Conservation (phyloP, 164 flowering plant genomes). For the Tetracentron sinense region DNA sequence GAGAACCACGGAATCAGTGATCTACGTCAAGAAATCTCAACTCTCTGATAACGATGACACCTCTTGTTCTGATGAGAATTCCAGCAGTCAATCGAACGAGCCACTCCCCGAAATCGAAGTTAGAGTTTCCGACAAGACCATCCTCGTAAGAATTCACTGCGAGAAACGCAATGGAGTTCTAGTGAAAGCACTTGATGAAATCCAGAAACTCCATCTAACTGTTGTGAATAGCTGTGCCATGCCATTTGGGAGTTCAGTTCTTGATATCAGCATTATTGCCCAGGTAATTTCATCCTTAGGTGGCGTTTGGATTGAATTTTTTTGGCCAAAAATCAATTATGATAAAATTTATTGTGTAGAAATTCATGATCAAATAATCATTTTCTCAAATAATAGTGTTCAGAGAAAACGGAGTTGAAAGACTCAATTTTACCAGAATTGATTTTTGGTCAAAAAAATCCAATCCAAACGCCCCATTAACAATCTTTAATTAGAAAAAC, state of each 20-base stretch:
- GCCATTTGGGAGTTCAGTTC: slow-evolving; percentile 55
- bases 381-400: no score
- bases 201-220: slow-evolving; percentile 61
- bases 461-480: no score
- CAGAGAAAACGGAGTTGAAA: no score
- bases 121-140: slow-evolving; percentile 57
- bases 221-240: slow-evolving; percentile 52
- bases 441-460: not conserved
- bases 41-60: no score
- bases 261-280: slow-evolving; percentile 69
- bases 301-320: no score
- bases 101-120: slow-evolving; percentile 94
- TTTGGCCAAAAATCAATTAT: not conserved
- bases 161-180: slow-evolving; percentile 61
- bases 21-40: no score
- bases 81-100: no score
- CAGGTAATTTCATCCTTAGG: slow-evolving; percentile 43
- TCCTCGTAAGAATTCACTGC: slow-evolving; percentile 74
- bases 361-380: not conserved
- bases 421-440: no score
- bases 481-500: no score
- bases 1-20: no score
- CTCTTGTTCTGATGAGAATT: no score
- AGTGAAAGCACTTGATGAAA: slow-evolving; percentile 46
- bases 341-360: no score